phyloP scores from a whole-genome alignment of 1,284 basidiomycete species.

The Heterobasidion occidentale region DNA sequence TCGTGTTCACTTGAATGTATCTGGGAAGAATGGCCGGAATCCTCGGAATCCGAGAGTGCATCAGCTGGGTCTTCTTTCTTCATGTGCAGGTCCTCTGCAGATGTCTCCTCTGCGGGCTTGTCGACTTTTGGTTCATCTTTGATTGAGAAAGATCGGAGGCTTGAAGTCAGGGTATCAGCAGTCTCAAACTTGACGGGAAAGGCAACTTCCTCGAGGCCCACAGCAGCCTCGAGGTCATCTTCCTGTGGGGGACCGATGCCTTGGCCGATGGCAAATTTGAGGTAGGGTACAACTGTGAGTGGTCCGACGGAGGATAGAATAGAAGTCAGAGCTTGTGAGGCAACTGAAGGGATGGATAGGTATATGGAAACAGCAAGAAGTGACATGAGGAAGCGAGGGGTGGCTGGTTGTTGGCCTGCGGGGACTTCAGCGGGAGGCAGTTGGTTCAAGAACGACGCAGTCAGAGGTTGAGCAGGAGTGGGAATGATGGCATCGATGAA shows the following conservation, averaged over 20 bases:
- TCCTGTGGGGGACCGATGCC: conserved; percentile 47
- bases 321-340: conserved; percentile 65
- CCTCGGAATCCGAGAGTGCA: conserved; percentile 18
- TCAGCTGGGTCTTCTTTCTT: conserved; percentile 28
- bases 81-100: conserved; percentile 6
- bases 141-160: conserved; percentile 11
- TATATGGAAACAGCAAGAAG: conserved; percentile 83
- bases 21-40: conserved; percentile 7
- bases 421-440: conserved; percentile 28
- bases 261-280: conserved; percentile 78
- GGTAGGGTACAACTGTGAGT: conserved; percentile 69
- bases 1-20: conserved; percentile 3
- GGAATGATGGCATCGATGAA: conserved; percentile 63
- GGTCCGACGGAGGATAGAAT: conserved; percentile 78
- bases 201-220: conserved; percentile 66
- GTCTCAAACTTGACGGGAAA: conserved; percentile 27
- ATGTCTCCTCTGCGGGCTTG: not conserved
- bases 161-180: conserved; percentile 9
- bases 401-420: conserved; percentile 59
- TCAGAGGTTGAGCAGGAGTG: conserved; percentile 60
- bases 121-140: conserved; percentile 10
- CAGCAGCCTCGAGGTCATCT: conserved; percentile 49
- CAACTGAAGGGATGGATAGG: conserved; percentile 74
- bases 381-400: conserved; percentile 79
- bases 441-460: conserved; percentile 44